phyloP scores from a whole-genome alignment of 805 yeast species.

The Candida schatavii region DNA sequence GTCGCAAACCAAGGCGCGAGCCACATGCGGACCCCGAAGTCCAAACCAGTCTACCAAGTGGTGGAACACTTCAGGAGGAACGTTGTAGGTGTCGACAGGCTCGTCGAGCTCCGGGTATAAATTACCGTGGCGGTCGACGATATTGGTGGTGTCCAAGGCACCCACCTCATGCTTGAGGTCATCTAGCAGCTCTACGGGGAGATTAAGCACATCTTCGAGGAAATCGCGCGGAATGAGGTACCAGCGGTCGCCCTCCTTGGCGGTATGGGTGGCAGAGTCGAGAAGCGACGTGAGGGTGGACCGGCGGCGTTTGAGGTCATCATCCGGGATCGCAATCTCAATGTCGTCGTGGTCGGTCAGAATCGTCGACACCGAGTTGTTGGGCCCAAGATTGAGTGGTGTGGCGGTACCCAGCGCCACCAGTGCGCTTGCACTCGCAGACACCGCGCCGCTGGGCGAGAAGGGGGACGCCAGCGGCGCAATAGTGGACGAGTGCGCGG shows the following conservation, averaged over 20 bases:
- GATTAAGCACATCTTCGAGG: slow-evolving; percentile 38
- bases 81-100: slow-evolving; percentile 15
- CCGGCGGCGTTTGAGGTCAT: background rate
- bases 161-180: slow-evolving; percentile 36
- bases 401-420: background rate
- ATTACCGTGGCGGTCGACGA: slow-evolving; percentile 46
- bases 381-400: slow-evolving; percentile 1
- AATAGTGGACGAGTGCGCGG: background rate
- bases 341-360: slow-evolving; percentile 1
- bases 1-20: slow-evolving; percentile 26
- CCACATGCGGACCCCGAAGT: slow-evolving; percentile 33
- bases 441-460: background rate
- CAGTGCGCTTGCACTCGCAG: too few species aligned
- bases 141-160: slow-evolving; percentile 42
- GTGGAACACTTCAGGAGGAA: slow-evolving; percentile 46
- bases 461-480: background rate
- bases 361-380: background rate
- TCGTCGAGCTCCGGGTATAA: slow-evolving; percentile 27
- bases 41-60: slow-evolving; percentile 56
- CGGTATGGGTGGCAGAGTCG: slow-evolving; percentile 1
- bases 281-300: background rate
- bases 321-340: slow-evolving; percentile 1
- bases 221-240: slow-evolving; percentile 49
- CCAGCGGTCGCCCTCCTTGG: slow-evolving; percentile 47
- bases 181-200: slow-evolving; percentile 23